Evolutionary conservation across 148 eudicot genomes (phyloP).

Genomic region (Beta vulgaris): DNA sequence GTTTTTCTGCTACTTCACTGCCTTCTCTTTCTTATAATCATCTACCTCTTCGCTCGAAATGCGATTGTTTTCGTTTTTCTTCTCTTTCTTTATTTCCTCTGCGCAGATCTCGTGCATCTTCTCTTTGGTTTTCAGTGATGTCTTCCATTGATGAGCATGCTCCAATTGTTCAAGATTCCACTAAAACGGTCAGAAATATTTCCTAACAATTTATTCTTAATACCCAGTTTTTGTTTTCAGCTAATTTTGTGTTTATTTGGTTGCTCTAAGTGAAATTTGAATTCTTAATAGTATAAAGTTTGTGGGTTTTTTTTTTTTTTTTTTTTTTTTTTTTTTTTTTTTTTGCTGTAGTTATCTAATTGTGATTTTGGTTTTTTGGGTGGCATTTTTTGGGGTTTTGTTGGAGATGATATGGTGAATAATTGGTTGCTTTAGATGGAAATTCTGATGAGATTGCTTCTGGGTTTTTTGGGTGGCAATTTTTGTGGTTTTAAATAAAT

Average conservation of each 20-base stretch:
- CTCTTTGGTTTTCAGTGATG: slow-evolving; percentile 39
- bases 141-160: slow-evolving; percentile 19
- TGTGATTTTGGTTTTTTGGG: not conserved
- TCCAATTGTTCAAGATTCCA: slow-evolving; percentile 15
- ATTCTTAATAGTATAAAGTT: too few relatives aligned
- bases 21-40: slow-evolving; percentile 31
- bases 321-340: not conserved
- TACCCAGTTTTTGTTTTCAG: not conserved
- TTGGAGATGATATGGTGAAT: not conserved
- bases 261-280: not conserved
- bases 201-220: not conserved
- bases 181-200: slow-evolving; percentile 40
- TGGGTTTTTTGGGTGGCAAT: not conserved
- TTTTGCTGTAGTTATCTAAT: not conserved
- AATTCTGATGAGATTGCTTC: not conserved
- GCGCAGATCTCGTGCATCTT: slow-evolving; percentile 43
- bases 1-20: slow-evolving; percentile 35
- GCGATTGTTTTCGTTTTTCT: slow-evolving; percentile 35
- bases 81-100: slow-evolving; percentile 39
- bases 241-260: not conserved
- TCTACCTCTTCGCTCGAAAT: slow-evolving; percentile 35
- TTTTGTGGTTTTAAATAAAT: too few relatives aligned
- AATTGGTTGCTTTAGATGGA: not conserved
- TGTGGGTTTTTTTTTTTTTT: too few relatives aligned
- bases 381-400: not conserved